These are phyloP conservation scores for Citrullus amarus DNA, from an alignment of 306 rosid genomes.

Conservation along the genomic window DNA sequence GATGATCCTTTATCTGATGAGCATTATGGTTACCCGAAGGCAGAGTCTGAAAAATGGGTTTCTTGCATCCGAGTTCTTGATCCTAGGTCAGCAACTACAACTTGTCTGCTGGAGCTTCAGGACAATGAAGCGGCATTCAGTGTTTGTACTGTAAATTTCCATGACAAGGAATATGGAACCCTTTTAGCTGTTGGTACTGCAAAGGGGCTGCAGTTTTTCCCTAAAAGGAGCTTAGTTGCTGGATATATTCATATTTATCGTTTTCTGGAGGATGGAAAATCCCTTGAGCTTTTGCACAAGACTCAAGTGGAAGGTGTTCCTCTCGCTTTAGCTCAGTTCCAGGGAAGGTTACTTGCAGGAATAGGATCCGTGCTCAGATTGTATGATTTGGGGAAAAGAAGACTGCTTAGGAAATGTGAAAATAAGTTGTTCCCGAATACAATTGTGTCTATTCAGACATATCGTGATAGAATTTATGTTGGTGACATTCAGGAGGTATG, in stretches of 20 bases:
- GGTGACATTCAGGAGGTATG: constrained; percentile 97
- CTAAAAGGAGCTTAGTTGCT: constrained; percentile 49
- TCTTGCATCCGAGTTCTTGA: constrained; percentile 97
- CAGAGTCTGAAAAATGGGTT: constrained; percentile 85
- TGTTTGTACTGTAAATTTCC: constrained; percentile 82
- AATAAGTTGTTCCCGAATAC: constrained; percentile 86
- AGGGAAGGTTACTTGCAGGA: constrained; percentile 95
- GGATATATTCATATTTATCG: constrained; percentile 90
- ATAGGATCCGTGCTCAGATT: constrained; percentile 78
- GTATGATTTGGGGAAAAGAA: constrained; percentile 86
- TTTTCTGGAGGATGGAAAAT: constrained; percentile 81
- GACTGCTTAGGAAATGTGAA: constrained; percentile 83
- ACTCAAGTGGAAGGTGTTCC: constrained; percentile 97
- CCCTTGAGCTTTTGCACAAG: constrained; percentile 89
- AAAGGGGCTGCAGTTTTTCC: constrained; percentile 83
- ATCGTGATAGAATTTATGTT: constrained; percentile 84
- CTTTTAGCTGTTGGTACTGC: constrained; percentile 96
- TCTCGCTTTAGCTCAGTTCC: constrained; percentile 83
- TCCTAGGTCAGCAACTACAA: constrained; percentile 70
- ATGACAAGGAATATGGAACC: constrained; percentile 87
- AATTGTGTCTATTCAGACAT: constrained; percentile 70
- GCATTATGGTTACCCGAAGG: constrained; percentile 91
- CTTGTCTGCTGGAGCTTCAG: constrained; percentile 91
- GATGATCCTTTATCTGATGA: constrained; percentile 77
- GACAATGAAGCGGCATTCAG: constrained; percentile 97